Evolutionary conservation across 208 protist genomes (phyloP).

Genomic region (Angomonas deanei): DNA sequence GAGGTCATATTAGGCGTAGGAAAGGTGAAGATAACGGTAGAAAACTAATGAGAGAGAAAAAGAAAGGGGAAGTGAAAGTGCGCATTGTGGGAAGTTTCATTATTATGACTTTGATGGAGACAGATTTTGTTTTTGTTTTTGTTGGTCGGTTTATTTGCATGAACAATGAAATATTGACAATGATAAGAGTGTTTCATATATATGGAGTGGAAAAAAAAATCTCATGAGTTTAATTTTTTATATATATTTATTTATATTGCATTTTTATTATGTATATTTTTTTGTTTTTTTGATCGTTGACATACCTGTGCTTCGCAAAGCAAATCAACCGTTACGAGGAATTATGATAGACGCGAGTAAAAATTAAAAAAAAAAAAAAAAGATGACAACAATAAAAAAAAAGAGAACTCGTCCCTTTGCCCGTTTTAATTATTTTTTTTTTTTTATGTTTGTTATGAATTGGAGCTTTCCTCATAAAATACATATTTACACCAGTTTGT

Average conservation of each 20-base stretch:
- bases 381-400: no score
- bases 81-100: not conserved
- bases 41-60: not conserved
- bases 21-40: conserved; percentile 1
- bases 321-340: no score
- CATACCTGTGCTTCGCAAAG: no score
- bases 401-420: no score
- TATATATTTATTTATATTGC: not conserved
- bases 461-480: no score
- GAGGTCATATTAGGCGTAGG: not conserved
- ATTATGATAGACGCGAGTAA: no score
- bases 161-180: no score
- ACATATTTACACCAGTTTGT: no score
- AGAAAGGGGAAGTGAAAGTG: conserved; percentile 1
- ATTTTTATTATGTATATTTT: not conserved
- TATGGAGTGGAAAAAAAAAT: not conserved
- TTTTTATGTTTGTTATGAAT: no score
- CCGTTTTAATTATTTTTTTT: not conserved
- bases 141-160: not conserved
- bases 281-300: not conserved
- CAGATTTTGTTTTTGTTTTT: not conserved
- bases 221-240: not conserved
- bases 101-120: not conserved
- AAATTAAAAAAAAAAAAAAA: no score
- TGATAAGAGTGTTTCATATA: no score